Evolutionary conservation across 306 rosid species (phyloP), one percentile per base, ranked within the genome.

Genomic region (Cyamopsis tetragonoloba): DNA sequence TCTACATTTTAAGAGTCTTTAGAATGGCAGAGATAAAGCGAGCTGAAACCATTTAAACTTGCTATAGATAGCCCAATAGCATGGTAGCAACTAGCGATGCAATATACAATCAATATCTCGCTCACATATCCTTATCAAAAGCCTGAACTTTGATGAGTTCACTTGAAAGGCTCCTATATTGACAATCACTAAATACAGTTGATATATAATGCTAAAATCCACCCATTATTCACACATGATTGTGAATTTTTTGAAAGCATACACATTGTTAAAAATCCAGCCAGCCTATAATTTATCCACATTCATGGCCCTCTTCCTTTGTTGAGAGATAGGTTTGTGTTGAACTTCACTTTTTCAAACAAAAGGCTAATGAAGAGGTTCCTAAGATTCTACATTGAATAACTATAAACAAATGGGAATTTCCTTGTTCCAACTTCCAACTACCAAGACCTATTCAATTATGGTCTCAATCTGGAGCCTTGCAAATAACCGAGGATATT

Each of bases 1-100:
- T 71, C 68, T 44, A 38, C 55, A 68, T 54, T 37, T 79, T 28
- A 38, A 19, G 51, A 53, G 69, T 23, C 44, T 18, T 65, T 56
- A 20, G 41, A 32, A 57, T 22, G 13, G 41, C 32, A 64, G 34
- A 51, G 26, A 41, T 27, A n/a, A 27, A 69, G 76, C 5, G 24
- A 39, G 54, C 13, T 15, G 39, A 58, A 59, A 69, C 43, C 65
- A 54, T 54, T 27, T 24, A 32, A 38, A 44, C 9, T 56, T 34
- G 24, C 63, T 12, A 70, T n/a, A 66, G 43, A 46, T 32, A 32
- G 49, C 35, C 62, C 34, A 34, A 24, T 27, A 10, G 7, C 44
- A 44, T 17, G 23, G 26, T 26, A 38, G 1, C 14, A 46, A 57
- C 44, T 26, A 38, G 1, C 14, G 46, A 57, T 53, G 50, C 27